Evolutionary conservation across 2,329 filamentous ascomycete species (phyloP), one percentile per base, ranked within the genome.

Genomic region (Furcasterigmium furcatum): DNA sequence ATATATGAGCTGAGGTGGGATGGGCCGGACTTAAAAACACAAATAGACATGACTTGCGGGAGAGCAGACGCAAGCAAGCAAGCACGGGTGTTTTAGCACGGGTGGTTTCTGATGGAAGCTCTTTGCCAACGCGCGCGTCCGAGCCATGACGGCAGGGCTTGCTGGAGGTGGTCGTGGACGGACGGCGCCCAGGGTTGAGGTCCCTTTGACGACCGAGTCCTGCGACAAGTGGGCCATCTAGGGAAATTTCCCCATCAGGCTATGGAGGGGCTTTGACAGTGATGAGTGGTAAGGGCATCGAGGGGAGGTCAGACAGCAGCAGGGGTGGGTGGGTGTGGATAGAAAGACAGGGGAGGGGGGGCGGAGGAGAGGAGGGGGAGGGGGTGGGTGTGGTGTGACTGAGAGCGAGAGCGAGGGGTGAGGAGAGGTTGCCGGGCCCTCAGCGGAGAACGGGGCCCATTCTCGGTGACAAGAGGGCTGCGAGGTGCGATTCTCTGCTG

Each of bases 101-200:
- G 24, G 40, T 42, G 30, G 30, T 42, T 42, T 42, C 30, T 42
- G 40, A 42, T 42, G 40, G 40, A 41, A n/a, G 24, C 24, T 42
- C 29, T n/a, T 18, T 18, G 18, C 21, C 18, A 42, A 45, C 50
- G 50, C 40, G 48, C 43, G 46, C 50, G 50, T 52, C 50, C 50
- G 50, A 50, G 50, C 50, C 47, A 52, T 52, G 48, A 52, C 50
- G 48, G 50, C 50, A 52, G 50, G 44, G 48, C 50, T 50, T 48
- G 50, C 45, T 42, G 48, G 47, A 24, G 35, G 34, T 42, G 43
- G 50, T 52, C 46, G 46, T 45, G 39, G 40, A 29, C 6, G 19
- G 27, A 40, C 22, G 16, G 40, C 39, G 43, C 43, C 47, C 50
- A 50, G 50, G 50, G 50, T 50, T 44, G 49, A 50, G 45, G 44